Percentiles rank a stretch among this genome's conserved stretches.
Evolutionary conservation across 73 alveolate species (phyloP).

Genomic region (Paramecium bursaria): DNA sequence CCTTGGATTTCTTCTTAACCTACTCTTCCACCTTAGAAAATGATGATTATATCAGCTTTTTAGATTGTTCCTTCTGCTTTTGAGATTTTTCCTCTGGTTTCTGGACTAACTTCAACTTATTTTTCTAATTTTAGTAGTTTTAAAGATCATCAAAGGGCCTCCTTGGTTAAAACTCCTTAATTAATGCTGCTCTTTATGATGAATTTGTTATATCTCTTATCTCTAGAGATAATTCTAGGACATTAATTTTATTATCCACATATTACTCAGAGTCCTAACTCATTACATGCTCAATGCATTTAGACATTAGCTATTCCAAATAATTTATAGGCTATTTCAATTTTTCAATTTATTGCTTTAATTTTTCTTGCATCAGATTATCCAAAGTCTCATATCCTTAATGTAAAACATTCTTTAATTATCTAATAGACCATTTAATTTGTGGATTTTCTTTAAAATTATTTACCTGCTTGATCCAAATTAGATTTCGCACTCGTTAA

Average conservation of each 20-base stretch:
- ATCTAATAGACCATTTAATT: neutral
- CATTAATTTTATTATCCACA: conserved; percentile 9
- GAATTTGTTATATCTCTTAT: neutral
- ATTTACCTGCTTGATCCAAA: conserved; percentile 19
- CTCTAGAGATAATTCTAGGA: neutral
- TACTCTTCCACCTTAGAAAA: neutral
- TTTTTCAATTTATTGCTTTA: neutral
- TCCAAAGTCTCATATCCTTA: conserved; percentile 50
- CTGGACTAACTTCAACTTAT: too few species aligned
- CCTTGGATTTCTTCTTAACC: neutral
- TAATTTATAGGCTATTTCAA: neutral
- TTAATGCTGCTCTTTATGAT: neutral
- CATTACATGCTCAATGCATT: neutral
- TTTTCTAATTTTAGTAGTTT: neutral
- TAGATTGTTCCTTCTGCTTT: neutral
- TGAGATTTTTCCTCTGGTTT: too few species aligned
- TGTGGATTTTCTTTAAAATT: neutral
- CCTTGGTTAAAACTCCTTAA: conserved; percentile 19
- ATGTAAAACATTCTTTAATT: neutral
- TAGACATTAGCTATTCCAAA: conserved; percentile 27
- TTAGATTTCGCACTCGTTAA: conserved; percentile 8
- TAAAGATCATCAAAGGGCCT: conserved; percentile 51
- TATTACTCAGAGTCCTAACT: neutral
- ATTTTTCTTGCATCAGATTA: neutral
- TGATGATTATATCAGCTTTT: neutral